Conservation (phyloP, 768 basidiomycete species). For the Rhodotorula kratochvilovae region DNA sequence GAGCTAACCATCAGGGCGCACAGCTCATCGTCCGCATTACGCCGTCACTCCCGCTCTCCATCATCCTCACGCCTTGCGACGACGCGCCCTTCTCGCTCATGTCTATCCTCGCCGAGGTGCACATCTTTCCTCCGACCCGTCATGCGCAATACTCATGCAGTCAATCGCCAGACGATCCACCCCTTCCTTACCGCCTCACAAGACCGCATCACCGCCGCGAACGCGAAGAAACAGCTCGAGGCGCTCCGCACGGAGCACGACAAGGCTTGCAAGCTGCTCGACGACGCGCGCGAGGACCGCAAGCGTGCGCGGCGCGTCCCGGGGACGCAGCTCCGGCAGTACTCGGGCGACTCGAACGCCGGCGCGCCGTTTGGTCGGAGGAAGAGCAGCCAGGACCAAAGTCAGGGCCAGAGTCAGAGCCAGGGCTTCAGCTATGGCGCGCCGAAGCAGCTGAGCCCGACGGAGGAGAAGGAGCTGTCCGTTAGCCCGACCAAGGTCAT, state of each 20-base stretch:
- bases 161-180: neutral
- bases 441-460: neutral
- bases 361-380: neutral
- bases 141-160: neutral
- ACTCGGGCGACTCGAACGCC: neutral
- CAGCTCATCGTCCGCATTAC: slow-evolving; percentile 8
- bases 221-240: neutral
- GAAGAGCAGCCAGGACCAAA: neutral
- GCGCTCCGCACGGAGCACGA: neutral
- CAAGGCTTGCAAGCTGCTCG: neutral
- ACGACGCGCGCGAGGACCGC: neutral
- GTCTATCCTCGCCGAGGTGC: neutral
- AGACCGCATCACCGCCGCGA: neutral
- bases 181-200: neutral
- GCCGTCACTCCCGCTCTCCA: neutral
- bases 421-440: neutral
- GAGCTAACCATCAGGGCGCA: neutral
- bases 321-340: neutral
- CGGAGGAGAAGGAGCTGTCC: neutral
- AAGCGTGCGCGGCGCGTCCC: neutral
- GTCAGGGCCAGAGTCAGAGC: neutral
- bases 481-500: slow-evolving; percentile 1
- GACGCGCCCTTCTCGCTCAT: neutral
- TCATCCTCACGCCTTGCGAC: slow-evolving; percentile 6
- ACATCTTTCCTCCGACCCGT: no score